Percentiles rank a stretch among this genome's conserved stretches.
These are phyloP conservation scores for sweet orange (Citrus sinensis) DNA, from an alignment of 345 rosid genomes.

Conservation along the genomic window DVS_A1.0 CM039167.1:4994501-4995000, in stretches of 20 bases:
- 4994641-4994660: conserved; percentile 71
- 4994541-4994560: neutral
- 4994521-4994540: neutral
- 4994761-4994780: conserved; percentile 25
- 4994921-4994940: conserved; percentile 60
- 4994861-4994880: conserved; percentile 54
- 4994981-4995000: conserved; percentile 65
- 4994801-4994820: conserved; percentile 44
- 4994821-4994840: conserved; percentile 42
- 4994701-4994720: conserved; percentile 52
- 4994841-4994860: conserved; percentile 63
- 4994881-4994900: conserved; percentile 63
- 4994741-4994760: conserved; percentile 29
- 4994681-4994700: conserved; percentile 53
- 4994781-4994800: conserved; percentile 33
- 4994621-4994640: conserved; percentile 51
- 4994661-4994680: conserved; percentile 75
- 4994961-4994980: conserved; percentile 62
- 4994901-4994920: conserved; percentile 53
- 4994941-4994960: conserved; percentile 54
- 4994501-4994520: neutral
- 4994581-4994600: neutral
- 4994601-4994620: neutral
- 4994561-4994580: neutral
- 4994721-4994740: conserved; percentile 52